phyloP scores from a whole-genome alignment of 2,329 filamentous ascomycete species.

The Phialophora verrucosa region DNA sequence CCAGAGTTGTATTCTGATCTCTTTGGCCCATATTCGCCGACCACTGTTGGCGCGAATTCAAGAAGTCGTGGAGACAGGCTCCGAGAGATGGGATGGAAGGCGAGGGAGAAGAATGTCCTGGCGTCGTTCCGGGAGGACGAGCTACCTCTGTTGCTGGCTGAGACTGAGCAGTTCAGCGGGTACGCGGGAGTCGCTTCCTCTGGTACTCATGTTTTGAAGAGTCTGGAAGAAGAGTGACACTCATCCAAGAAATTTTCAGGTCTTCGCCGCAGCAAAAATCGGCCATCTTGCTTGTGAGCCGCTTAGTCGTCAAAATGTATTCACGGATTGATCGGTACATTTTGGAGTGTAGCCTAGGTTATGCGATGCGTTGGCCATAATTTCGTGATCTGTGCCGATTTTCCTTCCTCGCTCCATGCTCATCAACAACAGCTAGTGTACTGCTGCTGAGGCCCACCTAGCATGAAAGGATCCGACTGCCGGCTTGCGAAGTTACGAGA shows the following conservation, averaged over 20 bases:
- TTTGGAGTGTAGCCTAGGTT: too few relatives aligned
- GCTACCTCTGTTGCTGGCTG: conserved; percentile 28
- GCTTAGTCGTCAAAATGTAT: too few relatives aligned
- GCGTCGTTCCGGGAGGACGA: conserved; percentile 52
- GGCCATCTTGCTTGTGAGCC: too few relatives aligned
- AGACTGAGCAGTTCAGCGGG: conserved; percentile 12
- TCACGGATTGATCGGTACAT: too few relatives aligned
- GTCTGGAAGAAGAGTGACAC: conserved; percentile 5
- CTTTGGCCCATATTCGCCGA: conserved; percentile 47
- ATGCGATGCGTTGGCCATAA: too few relatives aligned
- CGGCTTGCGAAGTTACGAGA: background rate
- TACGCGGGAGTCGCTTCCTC: conserved; percentile 22
- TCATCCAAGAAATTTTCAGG: background rate
- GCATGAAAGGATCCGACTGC: too few relatives aligned
- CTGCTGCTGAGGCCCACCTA: too few relatives aligned
- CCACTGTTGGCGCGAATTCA: conserved; percentile 52
- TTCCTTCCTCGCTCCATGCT: too few relatives aligned
- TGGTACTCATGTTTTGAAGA: conserved; percentile 22
- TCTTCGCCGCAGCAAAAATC: too few relatives aligned
- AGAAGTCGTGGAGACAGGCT: conserved; percentile 52
- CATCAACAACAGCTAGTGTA: too few relatives aligned
- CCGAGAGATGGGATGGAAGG: conserved; percentile 54
- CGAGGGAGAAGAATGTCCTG: conserved; percentile 51
- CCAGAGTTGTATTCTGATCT: conserved; percentile 49
- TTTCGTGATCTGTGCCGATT: too few relatives aligned